Conservation (phyloP, 1,284 basidiomycete species). For the Malassezia nana region DNA sequence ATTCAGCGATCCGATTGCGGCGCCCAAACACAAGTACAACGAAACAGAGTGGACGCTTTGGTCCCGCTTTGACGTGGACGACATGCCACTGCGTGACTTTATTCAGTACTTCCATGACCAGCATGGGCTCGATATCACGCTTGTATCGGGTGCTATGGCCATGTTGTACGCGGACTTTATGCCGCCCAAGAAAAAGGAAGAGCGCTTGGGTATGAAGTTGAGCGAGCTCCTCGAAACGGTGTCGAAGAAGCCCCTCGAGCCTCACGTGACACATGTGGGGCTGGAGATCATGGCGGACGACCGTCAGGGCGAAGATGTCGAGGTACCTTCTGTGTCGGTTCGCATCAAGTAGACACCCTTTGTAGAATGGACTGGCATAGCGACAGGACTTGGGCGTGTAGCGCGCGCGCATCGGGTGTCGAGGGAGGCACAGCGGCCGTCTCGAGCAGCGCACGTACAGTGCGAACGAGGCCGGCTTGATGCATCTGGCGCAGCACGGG, state of each 20-base stretch:
- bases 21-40: constrained; percentile 50
- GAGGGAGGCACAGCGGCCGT: not conserved
- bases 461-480: not conserved
- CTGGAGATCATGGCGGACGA: constrained; percentile 92
- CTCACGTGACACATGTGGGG: constrained; percentile 61
- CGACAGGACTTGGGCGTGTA: not conserved
- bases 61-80: constrained; percentile 81
- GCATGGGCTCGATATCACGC: constrained; percentile 79
- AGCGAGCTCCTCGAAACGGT: constrained; percentile 83
- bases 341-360: constrained; percentile 5
- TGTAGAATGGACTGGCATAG: not conserved
- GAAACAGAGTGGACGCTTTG: constrained; percentile 92
- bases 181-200: constrained; percentile 40
- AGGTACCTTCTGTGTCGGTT: constrained; percentile 47
- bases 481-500: not conserved
- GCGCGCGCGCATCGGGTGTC: not conserved
- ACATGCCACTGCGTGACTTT: constrained; percentile 80
- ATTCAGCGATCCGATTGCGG: constrained; percentile 93
- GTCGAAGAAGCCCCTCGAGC: constrained; percentile 51
- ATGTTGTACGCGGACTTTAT: constrained; percentile 75
- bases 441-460: not conserved
- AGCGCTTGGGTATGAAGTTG: constrained; percentile 54
- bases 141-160: constrained; percentile 93
- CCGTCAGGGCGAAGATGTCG: constrained; percentile 64
- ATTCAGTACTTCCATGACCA: constrained; percentile 72